Conservation (phyloP, 1,139 yeast genomes). For the Candida buenavistaensis region DNA sequence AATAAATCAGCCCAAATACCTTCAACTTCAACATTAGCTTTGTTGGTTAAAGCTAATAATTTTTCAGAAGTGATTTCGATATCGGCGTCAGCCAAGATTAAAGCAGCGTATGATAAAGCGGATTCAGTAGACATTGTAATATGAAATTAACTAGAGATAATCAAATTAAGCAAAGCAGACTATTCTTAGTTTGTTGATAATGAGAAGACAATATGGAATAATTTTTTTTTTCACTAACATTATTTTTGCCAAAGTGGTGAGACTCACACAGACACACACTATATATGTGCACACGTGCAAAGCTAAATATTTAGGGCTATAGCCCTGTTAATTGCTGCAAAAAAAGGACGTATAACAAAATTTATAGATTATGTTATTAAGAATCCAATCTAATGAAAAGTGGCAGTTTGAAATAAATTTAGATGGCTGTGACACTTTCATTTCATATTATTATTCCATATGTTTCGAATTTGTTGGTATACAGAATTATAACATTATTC, state of each 20-base stretch:
- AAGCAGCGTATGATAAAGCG: constrained; percentile 85
- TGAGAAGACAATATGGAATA: not conserved
- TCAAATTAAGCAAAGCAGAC: constrained; percentile 66
- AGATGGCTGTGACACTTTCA: no score
- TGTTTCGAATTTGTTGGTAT: no score
- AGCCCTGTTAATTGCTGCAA: constrained; percentile 6
- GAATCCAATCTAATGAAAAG: no score
- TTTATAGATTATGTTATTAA: no score
- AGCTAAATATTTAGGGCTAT: constrained; percentile 2
- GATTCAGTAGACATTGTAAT: constrained; percentile 73
- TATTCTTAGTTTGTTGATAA: constrained; percentile 48
- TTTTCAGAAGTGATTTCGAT: constrained; percentile 77
- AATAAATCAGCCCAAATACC: constrained; percentile 78
- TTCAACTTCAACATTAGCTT: constrained; percentile 51
- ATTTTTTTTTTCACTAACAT: constrained; percentile 2
- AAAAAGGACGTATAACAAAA: no score
- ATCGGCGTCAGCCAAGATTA: constrained; percentile 84
- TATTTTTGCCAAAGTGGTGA: not conserved
- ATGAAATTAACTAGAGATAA: constrained; percentile 38
- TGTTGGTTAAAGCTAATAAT: constrained; percentile 61
- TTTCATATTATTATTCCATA: no score
- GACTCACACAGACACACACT: not conserved
- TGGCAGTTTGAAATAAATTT: no score
- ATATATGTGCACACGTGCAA: constrained; percentile 4
- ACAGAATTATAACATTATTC: no score